Base-by-base conservation (phyloP, 148 eudicot species). In the Fagopyrum homotropicum region DNA sequence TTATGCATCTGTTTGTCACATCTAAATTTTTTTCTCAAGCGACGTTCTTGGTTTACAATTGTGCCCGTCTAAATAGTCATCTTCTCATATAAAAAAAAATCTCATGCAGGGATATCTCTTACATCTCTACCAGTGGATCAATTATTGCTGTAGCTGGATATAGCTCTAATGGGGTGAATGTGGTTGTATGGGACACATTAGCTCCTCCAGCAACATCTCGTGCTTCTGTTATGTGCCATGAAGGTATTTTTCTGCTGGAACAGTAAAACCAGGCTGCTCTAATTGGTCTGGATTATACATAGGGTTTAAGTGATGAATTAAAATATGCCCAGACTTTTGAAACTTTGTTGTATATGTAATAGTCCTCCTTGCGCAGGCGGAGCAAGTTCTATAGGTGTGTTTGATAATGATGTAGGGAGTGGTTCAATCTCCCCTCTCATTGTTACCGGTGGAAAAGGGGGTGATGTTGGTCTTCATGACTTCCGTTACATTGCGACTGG, bases 401-500 rank as follows among this genome's bases (percentile, higher is more conserved):
- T 96, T 77, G 98, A 92, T 85, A 89, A 92, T 72, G 96, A 96
- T 81, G 83, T 89, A 77, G 99, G 99, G 82, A 90, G 93, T 76
- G 92, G 99, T 57, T 96, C 99, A 43, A 76, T 96, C 60, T 92
- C 99, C 79, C 99, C 99, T 9, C 85, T 92, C 51, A 92, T 96
- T 80, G 86, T 96, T 80, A 96, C 95, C 17, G 99, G 99, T 44
- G 99, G 99, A 60, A 96, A 87, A 84, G 88, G 88, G 56, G 99
- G 99, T 46, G 99, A 96, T 78, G 88, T 96, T 73, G 99, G 98
- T 75, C 91, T 96, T 86, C 99, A 96, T 79, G 99, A 96, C 83
- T 96, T 96, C 82, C 98, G 99, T 15, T 96, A 96, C 80, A 90
- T 96, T 78, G 99, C 98, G 48, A 96, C 99, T n/a, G 98, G 99